Conservation (phyloP, 2,329 filamentous ascomycete genomes). For the Emmonsiellopsis sp. region DNA sequence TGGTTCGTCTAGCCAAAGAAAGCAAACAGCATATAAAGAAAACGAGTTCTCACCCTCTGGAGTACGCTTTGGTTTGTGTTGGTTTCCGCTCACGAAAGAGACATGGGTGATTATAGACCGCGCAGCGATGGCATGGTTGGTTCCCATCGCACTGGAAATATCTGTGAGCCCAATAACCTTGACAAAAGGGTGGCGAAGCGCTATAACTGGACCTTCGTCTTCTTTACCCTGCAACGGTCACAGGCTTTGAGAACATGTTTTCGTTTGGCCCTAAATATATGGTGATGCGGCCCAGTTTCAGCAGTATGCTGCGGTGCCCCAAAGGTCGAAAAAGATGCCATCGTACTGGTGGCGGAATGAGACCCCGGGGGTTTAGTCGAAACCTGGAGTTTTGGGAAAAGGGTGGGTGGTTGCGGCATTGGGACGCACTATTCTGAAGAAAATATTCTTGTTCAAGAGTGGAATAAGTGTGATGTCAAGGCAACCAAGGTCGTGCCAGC, state of each 20-base stretch:
- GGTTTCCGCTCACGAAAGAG: constrained; percentile 36
- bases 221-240: constrained; percentile 37
- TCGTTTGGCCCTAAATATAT: constrained; percentile 33
- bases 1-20: not conserved
- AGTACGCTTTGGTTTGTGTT: constrained; percentile 35
- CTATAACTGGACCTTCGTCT: constrained; percentile 30
- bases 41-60: constrained; percentile 26
- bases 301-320: constrained; percentile 18
- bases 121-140: constrained; percentile 35
- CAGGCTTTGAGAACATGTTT: constrained; percentile 37
- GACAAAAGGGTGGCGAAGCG: constrained; percentile 2
- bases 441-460: constrained; percentile 1
- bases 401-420: constrained; percentile 14
- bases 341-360: constrained; percentile 23
- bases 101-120: constrained; percentile 34
- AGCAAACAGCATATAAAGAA: not conserved
- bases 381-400: constrained; percentile 27
- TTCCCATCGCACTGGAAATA: constrained; percentile 33
- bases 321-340: constrained; percentile 23
- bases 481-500: constrained; percentile 8
- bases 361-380: constrained; percentile 24
- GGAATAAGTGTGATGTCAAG: constrained; percentile 1
- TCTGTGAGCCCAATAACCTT: constrained; percentile 6
- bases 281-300: constrained; percentile 29
- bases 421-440: constrained; percentile 4